These are phyloP conservation scores for Rhynchospora tenuis DNA, from an alignment of 176 grass and related monocot species.

Conservation along the genomic window DNA sequence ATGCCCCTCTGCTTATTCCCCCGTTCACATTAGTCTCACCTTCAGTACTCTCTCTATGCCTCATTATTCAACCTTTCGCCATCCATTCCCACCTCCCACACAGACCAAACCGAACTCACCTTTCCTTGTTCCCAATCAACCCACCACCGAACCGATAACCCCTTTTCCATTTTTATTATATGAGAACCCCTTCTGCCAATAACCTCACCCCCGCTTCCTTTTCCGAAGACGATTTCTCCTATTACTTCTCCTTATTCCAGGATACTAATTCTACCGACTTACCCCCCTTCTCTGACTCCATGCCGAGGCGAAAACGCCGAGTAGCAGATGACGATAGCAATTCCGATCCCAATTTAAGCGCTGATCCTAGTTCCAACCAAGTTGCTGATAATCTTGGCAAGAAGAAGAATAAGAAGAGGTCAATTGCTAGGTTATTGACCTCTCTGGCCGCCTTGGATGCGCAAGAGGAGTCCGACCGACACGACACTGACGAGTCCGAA, in stretches of 20 bases:
- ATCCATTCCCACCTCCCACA: slow-evolving; percentile 14
- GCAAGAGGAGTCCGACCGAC: slow-evolving; percentile 51
- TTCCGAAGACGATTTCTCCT: slow-evolving; percentile 59
- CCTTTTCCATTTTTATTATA: slow-evolving; percentile 22
- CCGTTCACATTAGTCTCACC: slow-evolving; percentile 46
- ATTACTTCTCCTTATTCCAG: slow-evolving; percentile 72
- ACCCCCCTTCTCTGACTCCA: slow-evolving; percentile 17
- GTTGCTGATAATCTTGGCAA: neutral
- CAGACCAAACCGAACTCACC: neutral
- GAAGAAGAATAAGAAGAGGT: slow-evolving; percentile 52
- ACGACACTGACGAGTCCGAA: slow-evolving; percentile 33
- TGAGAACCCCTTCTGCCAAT: slow-evolving; percentile 51
- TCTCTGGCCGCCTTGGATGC: slow-evolving; percentile 63
- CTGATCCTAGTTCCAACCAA: neutral
- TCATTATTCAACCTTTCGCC: slow-evolving; percentile 32
- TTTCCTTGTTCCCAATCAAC: neutral
- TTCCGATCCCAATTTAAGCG: neutral
- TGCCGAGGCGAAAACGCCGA: slow-evolving; percentile 50
- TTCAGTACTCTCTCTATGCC: neutral
- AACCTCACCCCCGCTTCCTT: neutral
- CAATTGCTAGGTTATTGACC: slow-evolving; percentile 62
- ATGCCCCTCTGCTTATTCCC: neutral
- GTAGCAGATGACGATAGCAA: neutral
- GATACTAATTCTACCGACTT: slow-evolving; percentile 23
- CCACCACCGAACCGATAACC: neutral